Evolutionary conservation across 257 asterid genomes (phyloP), one percentile per base, ranked within the genome.

Genomic region (Lantana camara): DNA sequence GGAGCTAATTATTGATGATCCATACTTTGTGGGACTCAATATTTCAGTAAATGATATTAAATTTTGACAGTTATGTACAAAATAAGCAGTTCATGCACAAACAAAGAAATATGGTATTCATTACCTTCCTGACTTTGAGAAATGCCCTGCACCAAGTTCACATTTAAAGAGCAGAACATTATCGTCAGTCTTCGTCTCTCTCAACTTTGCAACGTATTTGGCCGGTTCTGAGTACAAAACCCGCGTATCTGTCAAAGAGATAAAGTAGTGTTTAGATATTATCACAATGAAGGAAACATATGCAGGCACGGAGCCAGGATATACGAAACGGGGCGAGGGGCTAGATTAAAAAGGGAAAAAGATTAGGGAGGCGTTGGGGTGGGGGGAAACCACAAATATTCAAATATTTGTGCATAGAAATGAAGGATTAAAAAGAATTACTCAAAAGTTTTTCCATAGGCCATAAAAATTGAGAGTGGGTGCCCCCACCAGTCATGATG

Each of bases 61-160:
- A n/a, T n/a, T n/a, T n/a, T n/a, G n/a, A n/a, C n/a, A n/a, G n/a
- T n/a, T 42, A 32, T 24, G 14, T 9, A 11, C 6, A 1, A 5
- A 12, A 16, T 14, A 30, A 9, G 23, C 55, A 66, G 48, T 41
- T 44, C n/a, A 34, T 47, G 47, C 67, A 67, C 37, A 20, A 48
- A 49, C 45, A 42, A 60, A 51, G 16, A 53, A 27, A 53, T 29
- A 45, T 3, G 54, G 30, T 60, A 30, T 66, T 44, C 12, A 64
- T 75, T 42, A 92, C 98, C 98, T 87, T 76, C 99, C 97, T 0
- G 99, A 93, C 80, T 93, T 93, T 6, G 97, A 93, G 60, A 83
- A 93, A 82, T 93, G 99, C 13, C 97, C 99, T 0, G 99, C 99
- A 40, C 97, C 94, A 66, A 90, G 90, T 72, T 87, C 95, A 50